phyloP scores from a whole-genome alignment of 495 filamentous ascomycete species.

The Tuber aestivum region DNA sequence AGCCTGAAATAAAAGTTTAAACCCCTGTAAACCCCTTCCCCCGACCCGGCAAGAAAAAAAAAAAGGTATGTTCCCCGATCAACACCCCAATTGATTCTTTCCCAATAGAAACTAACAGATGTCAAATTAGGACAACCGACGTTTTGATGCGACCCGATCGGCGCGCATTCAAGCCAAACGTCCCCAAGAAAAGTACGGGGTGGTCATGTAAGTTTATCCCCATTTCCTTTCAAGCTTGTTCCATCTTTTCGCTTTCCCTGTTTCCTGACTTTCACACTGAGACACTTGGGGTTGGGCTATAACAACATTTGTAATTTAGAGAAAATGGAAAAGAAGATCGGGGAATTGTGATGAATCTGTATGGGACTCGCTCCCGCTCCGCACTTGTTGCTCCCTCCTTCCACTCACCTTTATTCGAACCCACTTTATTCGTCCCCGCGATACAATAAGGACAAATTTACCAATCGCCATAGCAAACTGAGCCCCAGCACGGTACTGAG shows the following conservation, averaged over 20 bases:
- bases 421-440: neutral
- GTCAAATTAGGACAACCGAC: neutral
- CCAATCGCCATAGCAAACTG: neutral
- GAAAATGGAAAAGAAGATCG: neutral
- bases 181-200: neutral
- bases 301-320: neutral
- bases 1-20: slow-evolving; percentile 6
- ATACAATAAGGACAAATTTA: neutral
- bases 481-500: neutral
- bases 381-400: neutral
- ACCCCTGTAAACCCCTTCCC: neutral
- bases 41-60: neutral
- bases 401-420: neutral
- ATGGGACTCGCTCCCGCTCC: neutral
- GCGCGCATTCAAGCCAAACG: slow-evolving; percentile 1
- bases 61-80: neutral
- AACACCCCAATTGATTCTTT: neutral
- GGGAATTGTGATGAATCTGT: neutral
- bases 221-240: neutral
- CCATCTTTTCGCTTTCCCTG: neutral
- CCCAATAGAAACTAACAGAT: neutral
- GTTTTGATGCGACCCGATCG: neutral
- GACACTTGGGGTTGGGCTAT: neutral
- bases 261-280: neutral
- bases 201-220: neutral